Percentiles rank a stretch among this genome's conserved stretches.
These are phyloP conservation scores for Euphorbia pulcherrima DNA, from an alignment of 345 rosid genomes.

Conservation along the genomic window DNA sequence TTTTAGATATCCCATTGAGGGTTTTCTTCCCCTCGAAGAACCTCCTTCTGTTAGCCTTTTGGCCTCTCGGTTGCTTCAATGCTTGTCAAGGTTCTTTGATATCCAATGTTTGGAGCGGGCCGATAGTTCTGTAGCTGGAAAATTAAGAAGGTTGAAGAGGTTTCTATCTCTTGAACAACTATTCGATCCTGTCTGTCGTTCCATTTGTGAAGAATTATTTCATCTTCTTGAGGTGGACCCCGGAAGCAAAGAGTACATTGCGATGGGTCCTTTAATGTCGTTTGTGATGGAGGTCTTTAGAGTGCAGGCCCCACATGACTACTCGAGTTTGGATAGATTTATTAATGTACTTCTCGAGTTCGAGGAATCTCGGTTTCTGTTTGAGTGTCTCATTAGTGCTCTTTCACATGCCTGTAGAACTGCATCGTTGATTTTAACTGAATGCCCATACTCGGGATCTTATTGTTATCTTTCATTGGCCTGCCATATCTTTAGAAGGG, in stretches of 20 bases:
- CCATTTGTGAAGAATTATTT: slow-evolving; percentile 71
- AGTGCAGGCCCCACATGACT: slow-evolving; percentile 70
- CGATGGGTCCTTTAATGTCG: slow-evolving; percentile 68
- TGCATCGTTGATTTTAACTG: slow-evolving; percentile 53
- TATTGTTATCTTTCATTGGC: slow-evolving; percentile 82
- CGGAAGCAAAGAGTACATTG: slow-evolving; percentile 57
- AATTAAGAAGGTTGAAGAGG: slow-evolving; percentile 77
- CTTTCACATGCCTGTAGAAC: slow-evolving; percentile 82
- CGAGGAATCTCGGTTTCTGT: slow-evolving; percentile 48
- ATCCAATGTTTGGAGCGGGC: slow-evolving; percentile 45
- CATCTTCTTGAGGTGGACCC: slow-evolving; percentile 51
- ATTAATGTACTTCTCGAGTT: slow-evolving; percentile 59
- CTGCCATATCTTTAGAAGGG: slow-evolving; percentile 71
- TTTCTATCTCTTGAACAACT: slow-evolving; percentile 65
- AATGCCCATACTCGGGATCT: slow-evolving; percentile 91
- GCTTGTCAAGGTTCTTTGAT: slow-evolving; percentile 69
- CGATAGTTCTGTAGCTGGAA: slow-evolving; percentile 55
- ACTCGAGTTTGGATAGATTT: slow-evolving; percentile 63
- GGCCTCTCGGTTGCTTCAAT: slow-evolving; percentile 54
- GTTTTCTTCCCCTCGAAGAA: slow-evolving; percentile 67
- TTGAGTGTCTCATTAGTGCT: slow-evolving; percentile 62
- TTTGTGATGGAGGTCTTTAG: slow-evolving; percentile 75
- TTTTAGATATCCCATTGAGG: slow-evolving; percentile 60
- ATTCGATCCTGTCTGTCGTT: slow-evolving; percentile 59
- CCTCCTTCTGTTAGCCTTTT: slow-evolving; percentile 45